Base-by-base conservation (phyloP, 1,284 basidiomycete genomes). In the Tausonia pullulans region DNA sequence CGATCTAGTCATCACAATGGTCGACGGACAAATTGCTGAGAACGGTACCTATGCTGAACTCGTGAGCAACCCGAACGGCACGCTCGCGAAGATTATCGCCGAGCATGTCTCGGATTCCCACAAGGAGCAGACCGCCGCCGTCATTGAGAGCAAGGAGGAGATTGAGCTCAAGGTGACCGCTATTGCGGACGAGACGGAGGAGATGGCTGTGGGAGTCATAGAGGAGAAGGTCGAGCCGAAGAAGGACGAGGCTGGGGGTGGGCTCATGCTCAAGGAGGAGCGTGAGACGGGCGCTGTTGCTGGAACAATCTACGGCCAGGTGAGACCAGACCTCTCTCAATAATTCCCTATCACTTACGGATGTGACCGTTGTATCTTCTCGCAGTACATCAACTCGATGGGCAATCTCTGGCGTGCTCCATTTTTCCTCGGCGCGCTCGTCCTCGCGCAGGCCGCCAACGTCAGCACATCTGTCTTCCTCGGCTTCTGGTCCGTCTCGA, bases 31-130 rank as follows among this genome's bases (percentile, higher is more conserved):
- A n/a, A 69, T 74, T 56, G 73, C 75, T 0, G 72, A 73, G 5
- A 73, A 75, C 64, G 68, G 76, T 3, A 67, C 72, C 1, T 68
- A 74, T n/a, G 71, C 75, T 70, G 72, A 74, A 53, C 71, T 73
- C 5, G 62, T 78, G 5, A 65, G 69, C 0, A 70, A 71, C 6
- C 70, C 79, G 53, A 80, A 82, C 51, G 77, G 77, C 2, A 75
- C 81, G 3, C 86, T 89, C 71, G 77, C 81, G 0, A 79, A 77
- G 8, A 74, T 87, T 10, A 82, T 87, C 69, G 61, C 60, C 8
- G 69, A 69, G 27, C 67, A 69, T 45, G 62, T 62, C 11, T 14
- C 13, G 43, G 61, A 43, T 16, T 65, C 59, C 4, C 44, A 7
- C 40, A 58, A 41, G 45, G 27, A 13, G 60, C 50, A 52, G 43